Evolutionary conservation across 345 rosid genomes (phyloP).

Genomic region (Salix koriyanagi): DNA sequence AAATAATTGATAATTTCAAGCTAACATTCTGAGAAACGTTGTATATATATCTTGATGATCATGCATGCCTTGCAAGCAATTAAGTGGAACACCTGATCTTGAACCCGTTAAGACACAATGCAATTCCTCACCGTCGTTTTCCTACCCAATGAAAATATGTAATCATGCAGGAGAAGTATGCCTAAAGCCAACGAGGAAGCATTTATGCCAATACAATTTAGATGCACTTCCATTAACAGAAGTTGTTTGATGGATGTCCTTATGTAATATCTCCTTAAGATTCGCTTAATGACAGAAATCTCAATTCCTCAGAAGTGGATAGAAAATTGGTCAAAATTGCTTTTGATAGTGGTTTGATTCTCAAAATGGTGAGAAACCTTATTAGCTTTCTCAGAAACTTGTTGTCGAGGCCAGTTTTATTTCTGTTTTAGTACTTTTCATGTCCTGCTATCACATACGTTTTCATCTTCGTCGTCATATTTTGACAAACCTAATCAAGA

Average conservation of each 20-base stretch:
- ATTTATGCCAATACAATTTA: background rate
- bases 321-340: background rate
- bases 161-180: background rate
- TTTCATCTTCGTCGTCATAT: too few relatives aligned
- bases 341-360: background rate
- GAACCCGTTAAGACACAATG: background rate
- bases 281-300: background rate
- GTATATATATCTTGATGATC: background rate
- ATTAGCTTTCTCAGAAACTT: background rate
- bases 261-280: background rate
- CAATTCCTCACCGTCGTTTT: too few relatives aligned
- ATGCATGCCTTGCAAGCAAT: background rate
- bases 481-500: background rate
- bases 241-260: background rate
- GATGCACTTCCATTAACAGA: background rate
- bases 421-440: background rate
- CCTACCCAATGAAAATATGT: background rate
- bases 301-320: background rate
- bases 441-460: background rate
- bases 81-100: background rate
- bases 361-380: background rate
- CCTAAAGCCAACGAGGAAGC: background rate
- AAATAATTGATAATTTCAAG: background rate
- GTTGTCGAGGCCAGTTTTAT: background rate
- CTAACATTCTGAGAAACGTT: background rate